A percentile compares a stretch with the other conserved stretches of the same genome.
Conservation (phyloP, 306 rosid genomes). For the Cucurbita pepo region DNA sequence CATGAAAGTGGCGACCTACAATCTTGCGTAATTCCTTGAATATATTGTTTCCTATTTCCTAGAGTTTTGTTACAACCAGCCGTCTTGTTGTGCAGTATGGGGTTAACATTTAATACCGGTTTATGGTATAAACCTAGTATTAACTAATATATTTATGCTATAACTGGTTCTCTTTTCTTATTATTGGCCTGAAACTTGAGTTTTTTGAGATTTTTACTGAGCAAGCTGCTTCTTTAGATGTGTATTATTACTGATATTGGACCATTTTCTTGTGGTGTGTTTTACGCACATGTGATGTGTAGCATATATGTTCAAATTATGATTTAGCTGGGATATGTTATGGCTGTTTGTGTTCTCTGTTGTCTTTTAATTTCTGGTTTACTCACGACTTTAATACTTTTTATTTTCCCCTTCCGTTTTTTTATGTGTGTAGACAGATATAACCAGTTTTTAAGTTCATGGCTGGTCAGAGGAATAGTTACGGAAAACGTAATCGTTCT, state of each 20-base stretch:
- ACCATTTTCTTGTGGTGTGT: too few relatives aligned
- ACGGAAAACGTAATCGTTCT: slow-evolving; percentile 65
- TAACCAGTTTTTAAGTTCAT: slow-evolving; percentile 8
- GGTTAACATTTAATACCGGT: not conserved
- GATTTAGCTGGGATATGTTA: not conserved
- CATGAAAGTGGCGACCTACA: not conserved
- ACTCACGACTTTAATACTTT: not conserved
- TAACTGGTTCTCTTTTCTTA: not conserved
- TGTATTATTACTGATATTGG: too few relatives aligned
- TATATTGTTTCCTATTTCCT: not conserved
- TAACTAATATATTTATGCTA: not conserved
- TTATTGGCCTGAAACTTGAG: not conserved
- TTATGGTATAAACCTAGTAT: not conserved
- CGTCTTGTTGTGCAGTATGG: not conserved
- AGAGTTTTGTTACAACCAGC: not conserved
- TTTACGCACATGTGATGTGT: not conserved
- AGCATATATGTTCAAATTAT: not conserved
- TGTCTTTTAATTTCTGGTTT: not conserved
- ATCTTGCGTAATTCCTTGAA: not conserved
- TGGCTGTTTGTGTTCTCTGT: not conserved
- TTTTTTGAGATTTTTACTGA: not conserved
- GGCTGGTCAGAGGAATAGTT: slow-evolving; percentile 65
- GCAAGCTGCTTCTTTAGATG: not conserved
- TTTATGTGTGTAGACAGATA: slow-evolving; percentile 4
- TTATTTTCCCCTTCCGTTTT: not conserved